Percentiles rank a stretch among this genome's conserved stretches.
Evolutionary conservation across 2,329 filamentous ascomycete species (phyloP).

Genomic region (Colletotrichum chrysophilum): DNA sequence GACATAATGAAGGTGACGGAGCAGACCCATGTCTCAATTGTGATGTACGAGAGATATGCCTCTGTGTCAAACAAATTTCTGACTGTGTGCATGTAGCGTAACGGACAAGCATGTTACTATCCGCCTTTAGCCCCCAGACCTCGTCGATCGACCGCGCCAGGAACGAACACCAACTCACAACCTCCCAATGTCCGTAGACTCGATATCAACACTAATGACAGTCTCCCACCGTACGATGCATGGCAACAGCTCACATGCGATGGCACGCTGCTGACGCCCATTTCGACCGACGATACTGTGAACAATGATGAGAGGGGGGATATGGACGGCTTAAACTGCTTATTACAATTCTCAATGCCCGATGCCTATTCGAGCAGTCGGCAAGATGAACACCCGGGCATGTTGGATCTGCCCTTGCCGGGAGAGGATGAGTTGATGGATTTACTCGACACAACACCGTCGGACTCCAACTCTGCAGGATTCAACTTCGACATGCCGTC

Average conservation of each 20-base stretch:
- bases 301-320: not conserved
- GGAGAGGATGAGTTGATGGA: constrained; percentile 13
- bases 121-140: not conserved
- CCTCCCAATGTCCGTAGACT: not conserved
- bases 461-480: not conserved
- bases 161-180: not conserved
- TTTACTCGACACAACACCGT: not conserved
- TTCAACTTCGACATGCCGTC: constrained; percentile 6
- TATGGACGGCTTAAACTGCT: not conserved
- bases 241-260: not conserved
- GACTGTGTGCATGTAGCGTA: not conserved
- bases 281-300: not conserved
- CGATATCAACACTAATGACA: not conserved
- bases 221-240: not conserved
- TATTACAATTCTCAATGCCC: not conserved
- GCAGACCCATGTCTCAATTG: constrained; percentile 14
- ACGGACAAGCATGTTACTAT: constrained; percentile 11
- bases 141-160: not conserved
- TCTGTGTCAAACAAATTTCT: not conserved
- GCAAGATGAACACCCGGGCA: not conserved
- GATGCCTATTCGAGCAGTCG: not conserved
- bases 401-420: constrained; percentile 2
- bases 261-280: not conserved
- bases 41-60: not conserved
- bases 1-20: constrained; percentile 1